A percentile compares a stretch with the other conserved stretches of the same genome.
Conservation (phyloP, 2,329 filamentous ascomycete species). For the Diplodia scrobiculata region DNA sequence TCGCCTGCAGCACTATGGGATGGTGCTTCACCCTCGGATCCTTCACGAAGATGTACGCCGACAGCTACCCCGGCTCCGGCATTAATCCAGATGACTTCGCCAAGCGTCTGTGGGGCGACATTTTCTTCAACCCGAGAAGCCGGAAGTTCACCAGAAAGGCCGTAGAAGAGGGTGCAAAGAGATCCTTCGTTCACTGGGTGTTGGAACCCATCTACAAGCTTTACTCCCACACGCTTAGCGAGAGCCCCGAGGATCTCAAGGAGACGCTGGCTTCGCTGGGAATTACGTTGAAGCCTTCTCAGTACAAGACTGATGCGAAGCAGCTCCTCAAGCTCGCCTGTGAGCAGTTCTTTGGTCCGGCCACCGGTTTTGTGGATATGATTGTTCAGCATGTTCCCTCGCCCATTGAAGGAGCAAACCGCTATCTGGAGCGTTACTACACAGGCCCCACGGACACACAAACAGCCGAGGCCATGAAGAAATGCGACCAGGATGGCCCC, state of each 20-base stretch:
- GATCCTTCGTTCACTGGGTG: slow-evolving; percentile 92
- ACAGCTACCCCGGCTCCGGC: slow-evolving; percentile 69
- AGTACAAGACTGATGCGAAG: slow-evolving; percentile 87
- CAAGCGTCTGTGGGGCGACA: slow-evolving; percentile 86
- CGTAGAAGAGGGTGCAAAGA: slow-evolving; percentile 74
- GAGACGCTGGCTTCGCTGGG: slow-evolving; percentile 75
- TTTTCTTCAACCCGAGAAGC: slow-evolving; percentile 91
- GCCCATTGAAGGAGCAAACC: slow-evolving; percentile 73
- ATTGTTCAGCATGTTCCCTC: slow-evolving; percentile 85
- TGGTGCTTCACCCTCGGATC: slow-evolving; percentile 96
- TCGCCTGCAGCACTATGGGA: slow-evolving; percentile 87
- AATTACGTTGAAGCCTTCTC: slow-evolving; percentile 85
- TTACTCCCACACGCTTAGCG: slow-evolving; percentile 90
- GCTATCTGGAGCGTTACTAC: slow-evolving; percentile 82
- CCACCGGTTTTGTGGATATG: slow-evolving; percentile 94
- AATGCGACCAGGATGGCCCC: slow-evolving; percentile 85
- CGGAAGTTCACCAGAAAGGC: slow-evolving; percentile 89
- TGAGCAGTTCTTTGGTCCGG: slow-evolving; percentile 91
- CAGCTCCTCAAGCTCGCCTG: slow-evolving; percentile 86
- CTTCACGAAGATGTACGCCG: slow-evolving; percentile 94
- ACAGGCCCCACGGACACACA: slow-evolving; percentile 85
- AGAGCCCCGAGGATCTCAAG: slow-evolving; percentile 81
- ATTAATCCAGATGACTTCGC: slow-evolving; percentile 82
- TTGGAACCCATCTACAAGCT: slow-evolving; percentile 98
- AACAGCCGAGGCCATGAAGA: slow-evolving; percentile 75